Evolutionary conservation across 352 stramenopile genomes (phyloP).

Genomic region (Phytophthora europaea): DNA sequence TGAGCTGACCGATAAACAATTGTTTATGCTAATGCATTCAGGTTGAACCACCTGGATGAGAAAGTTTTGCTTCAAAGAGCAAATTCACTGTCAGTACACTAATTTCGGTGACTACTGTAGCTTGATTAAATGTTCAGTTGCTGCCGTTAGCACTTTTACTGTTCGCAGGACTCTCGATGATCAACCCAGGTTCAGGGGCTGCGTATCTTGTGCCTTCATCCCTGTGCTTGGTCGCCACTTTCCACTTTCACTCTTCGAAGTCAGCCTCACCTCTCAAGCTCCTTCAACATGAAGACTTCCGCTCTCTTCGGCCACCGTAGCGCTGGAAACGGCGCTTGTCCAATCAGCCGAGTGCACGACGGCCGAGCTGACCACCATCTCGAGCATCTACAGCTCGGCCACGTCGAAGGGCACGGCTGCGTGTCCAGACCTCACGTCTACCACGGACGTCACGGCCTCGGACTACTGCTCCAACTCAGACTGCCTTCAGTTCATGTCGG

Average conservation of each 20-base stretch:
- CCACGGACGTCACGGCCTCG: slow-evolving; percentile 3
- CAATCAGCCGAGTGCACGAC: slow-evolving; percentile 28
- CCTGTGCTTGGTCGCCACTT: slow-evolving; percentile 6
- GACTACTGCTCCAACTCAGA: slow-evolving; percentile 27
- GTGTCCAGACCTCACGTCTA: slow-evolving; percentile 22
- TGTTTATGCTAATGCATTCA: no score
- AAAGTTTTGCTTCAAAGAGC: no score
- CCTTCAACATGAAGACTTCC: slow-evolving; percentile 24
- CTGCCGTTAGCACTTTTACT: slow-evolving; percentile 15
- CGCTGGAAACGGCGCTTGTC: not conserved
- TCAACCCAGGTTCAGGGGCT: slow-evolving; percentile 2
- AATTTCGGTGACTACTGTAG: no score
- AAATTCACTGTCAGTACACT: no score
- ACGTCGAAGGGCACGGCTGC: slow-evolving; percentile 14
- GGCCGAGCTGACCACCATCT: slow-evolving; percentile 26
- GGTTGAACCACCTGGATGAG: no score
- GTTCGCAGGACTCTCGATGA: not conserved
- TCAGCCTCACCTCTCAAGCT: slow-evolving; percentile 4
- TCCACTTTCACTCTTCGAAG: slow-evolving; percentile 5
- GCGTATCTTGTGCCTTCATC: not conserved
- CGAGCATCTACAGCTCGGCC: slow-evolving; percentile 24
- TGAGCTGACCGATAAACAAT: no score
- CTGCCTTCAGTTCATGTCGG: slow-evolving; percentile 27
- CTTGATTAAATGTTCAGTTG: not conserved
- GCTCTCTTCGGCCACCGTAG: not conserved